phyloP scores from a whole-genome alignment of 148 eudicot genomes.

The Polygonum maritimum region DNA sequence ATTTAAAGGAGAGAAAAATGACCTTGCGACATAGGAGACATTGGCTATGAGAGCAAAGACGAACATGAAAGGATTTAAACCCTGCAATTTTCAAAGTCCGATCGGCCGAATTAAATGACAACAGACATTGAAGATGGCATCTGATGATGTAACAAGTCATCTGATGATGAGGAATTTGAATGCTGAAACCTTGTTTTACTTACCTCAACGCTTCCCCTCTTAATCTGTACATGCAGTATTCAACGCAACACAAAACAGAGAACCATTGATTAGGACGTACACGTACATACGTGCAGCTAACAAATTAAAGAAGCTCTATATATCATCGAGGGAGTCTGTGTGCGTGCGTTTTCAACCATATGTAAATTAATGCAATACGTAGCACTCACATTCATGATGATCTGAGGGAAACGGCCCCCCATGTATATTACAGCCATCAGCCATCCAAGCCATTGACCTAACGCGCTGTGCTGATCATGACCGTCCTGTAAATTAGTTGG shows the following conservation, averaged over 20 bases:
- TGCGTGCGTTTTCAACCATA: neutral
- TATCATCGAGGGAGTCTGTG: too few species aligned
- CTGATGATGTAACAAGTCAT: neutral
- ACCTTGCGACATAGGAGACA: slow-evolving; percentile 80
- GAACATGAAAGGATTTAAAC: slow-evolving; percentile 94
- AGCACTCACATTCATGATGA: slow-evolving; percentile 65
- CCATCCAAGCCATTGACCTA: slow-evolving; percentile 90
- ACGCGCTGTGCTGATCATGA: slow-evolving; percentile 25
- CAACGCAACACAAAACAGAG: slow-evolving; percentile 3
- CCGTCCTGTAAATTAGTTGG: slow-evolving; percentile 26
- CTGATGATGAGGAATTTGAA: neutral
- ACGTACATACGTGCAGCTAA: too few species aligned
- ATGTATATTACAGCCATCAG: slow-evolving; percentile 94
- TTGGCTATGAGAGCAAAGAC: slow-evolving; percentile 89
- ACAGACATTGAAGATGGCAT: too few species aligned
- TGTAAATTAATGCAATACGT: neutral
- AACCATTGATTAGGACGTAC: neutral
- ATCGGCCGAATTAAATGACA: neutral
- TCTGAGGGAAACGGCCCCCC: slow-evolving; percentile 96
- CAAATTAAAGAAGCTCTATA: too few species aligned
- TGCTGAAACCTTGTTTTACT: neutral
- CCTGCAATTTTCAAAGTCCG: slow-evolving; percentile 25
- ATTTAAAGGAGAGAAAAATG: neutral
- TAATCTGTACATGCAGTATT: slow-evolving; percentile 39
- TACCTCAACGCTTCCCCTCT: slow-evolving; percentile 87